Percentiles rank a stretch among this genome's conserved stretches.
These are phyloP conservation scores for Spathaspora gorwiae DNA, from an alignment of 805 yeast species.

Conservation along the genomic window DNA sequence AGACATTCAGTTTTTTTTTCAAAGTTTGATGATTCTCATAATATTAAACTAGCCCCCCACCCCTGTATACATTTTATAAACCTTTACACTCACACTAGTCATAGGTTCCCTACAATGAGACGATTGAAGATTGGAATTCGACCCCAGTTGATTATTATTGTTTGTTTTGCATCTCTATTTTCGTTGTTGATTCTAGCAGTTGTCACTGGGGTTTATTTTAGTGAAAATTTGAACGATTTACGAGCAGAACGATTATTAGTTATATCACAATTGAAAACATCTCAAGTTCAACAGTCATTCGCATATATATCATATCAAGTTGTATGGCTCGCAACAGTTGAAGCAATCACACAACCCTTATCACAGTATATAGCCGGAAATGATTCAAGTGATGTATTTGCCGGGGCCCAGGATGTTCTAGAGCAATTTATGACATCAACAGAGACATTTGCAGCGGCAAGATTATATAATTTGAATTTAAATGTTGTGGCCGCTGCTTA, in stretches of 20 bases:
- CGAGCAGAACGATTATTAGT: slow-evolving; percentile 71
- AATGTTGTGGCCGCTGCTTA: slow-evolving; percentile 38
- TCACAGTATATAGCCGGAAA: slow-evolving; percentile 71
- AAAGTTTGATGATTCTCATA: no score
- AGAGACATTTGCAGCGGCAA: slow-evolving; percentile 57
- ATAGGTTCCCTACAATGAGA: slow-evolving; percentile 19
- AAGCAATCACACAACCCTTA: slow-evolving; percentile 56
- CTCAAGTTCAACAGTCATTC: slow-evolving; percentile 70
- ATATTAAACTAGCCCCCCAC: no score
- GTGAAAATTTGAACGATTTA: slow-evolving; percentile 53
- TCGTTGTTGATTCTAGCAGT: slow-evolving; percentile 71
- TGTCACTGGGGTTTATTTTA: slow-evolving; percentile 70
- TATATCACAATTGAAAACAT: slow-evolving; percentile 75
- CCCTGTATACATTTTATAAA: no score
- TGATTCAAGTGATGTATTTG: slow-evolving; percentile 40
- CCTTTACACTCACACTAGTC: no score
- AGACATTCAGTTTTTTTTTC: no score
- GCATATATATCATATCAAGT: slow-evolving; percentile 64
- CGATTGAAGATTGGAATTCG: slow-evolving; percentile 59
- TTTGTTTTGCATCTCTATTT: slow-evolving; percentile 61
- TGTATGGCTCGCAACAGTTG: slow-evolving; percentile 58
- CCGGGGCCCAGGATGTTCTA: slow-evolving; percentile 41
- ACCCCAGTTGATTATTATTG: slow-evolving; percentile 70
- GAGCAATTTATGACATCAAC: slow-evolving; percentile 64
- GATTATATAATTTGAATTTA: slow-evolving; percentile 61